Conservation (phyloP, 257 asterid genomes). For the Solanum ahanhuiri region DNA sequence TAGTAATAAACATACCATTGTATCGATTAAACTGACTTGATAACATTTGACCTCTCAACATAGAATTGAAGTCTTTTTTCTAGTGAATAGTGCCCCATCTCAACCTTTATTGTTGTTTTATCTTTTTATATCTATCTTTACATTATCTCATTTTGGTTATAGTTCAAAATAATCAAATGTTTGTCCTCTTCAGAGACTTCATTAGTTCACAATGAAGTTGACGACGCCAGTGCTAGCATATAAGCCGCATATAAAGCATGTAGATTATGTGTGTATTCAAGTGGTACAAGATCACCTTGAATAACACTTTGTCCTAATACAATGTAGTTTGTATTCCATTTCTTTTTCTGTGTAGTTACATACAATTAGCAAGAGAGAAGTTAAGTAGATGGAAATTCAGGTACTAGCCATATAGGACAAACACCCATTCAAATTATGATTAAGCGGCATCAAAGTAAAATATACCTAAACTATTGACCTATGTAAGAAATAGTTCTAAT, state of each 20-base stretch:
- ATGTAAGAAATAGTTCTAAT: too few relatives aligned
- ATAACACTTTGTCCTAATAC: not conserved
- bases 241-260: not conserved
- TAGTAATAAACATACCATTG: not conserved
- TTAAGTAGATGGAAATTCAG: not conserved
- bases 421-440: not conserved
- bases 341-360: too few relatives aligned
- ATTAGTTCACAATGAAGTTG: not conserved
- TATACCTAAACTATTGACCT: too few relatives aligned
- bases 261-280: not conserved
- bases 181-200: not conserved
- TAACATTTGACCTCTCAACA: not conserved
- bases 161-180: constrained; percentile 2
- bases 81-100: not conserved
- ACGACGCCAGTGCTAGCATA: not conserved
- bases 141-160: not conserved
- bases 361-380: not conserved
- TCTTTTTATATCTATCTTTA: not conserved
- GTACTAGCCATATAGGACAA: not conserved
- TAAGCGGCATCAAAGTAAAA: too few relatives aligned
- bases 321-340: too few relatives aligned
- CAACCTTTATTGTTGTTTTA: not conserved
- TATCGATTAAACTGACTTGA: not conserved
- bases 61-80: not conserved
- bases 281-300: not conserved